Base-by-base conservation (phyloP, 169 alveolate species). In the Eimeria acervulina region DNA sequence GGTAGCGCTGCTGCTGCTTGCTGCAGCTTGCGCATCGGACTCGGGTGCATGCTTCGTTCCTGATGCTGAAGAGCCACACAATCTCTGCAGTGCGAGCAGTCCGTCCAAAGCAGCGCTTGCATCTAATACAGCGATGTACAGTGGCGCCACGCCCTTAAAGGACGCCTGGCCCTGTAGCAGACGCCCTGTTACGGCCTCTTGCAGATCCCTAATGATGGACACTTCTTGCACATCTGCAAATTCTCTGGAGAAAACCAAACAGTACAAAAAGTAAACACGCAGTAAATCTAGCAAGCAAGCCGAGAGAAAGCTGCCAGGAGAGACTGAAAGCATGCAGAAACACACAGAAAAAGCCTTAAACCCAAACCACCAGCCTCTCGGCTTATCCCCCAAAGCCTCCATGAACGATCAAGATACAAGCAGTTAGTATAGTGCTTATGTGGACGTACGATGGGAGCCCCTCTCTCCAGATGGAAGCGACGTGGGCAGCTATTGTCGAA, bases 91-190 rank as follows among this genome's bases (percentile, higher is more conserved):
- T 68, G 28, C 36, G 5, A 61, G 63, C 83, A 87, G 28, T 28
- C 94, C 94, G 52, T 87, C 94, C 1, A 87, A 83, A 23, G 94
- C 94, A 61, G 94, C 94, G 74, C 94, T 63, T n/a, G 94, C 94
- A 74, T 87, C 94, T 15, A 87, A 83, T 10, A 83, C 94, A 8
- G 94, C 94, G 33, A 63, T 61, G 44, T 61, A 87, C 7, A 87
- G 94, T 31, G 94, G 94, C 10, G 94, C 94, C 42, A 33, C 33
- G 21, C 94, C 94, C 70, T 87, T 87, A 31, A 87, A 87, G 66
- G 94, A 31, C 31, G 68, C 63, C 83, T 87, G 94, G 47, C 94
- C 83, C 55, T 84, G 93, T 31, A 85, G 93, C 78, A 87, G 84
- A 44, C 94, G 80, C 42, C 66, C 59, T 6, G 83, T 36, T 44